These are phyloP conservation scores for Colletotrichum zoysiae DNA, from an alignment of 2,329 filamentous ascomycete species.

Conservation along the genomic window DNA sequence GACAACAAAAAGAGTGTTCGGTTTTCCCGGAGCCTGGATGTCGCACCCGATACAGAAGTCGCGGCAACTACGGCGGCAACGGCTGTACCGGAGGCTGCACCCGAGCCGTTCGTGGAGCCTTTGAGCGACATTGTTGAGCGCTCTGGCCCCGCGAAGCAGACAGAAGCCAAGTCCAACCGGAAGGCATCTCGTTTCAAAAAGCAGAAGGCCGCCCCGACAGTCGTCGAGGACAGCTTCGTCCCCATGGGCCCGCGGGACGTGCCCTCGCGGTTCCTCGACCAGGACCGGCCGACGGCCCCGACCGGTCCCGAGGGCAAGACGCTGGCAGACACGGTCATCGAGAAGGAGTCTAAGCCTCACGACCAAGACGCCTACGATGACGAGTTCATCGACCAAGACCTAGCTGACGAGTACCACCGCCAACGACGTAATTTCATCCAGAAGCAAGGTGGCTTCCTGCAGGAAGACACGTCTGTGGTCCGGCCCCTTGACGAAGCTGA, in stretches of 20 bases:
- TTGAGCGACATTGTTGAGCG: conserved; percentile 68
- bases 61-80: neutral
- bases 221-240: conserved; percentile 47
- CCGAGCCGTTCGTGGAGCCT: conserved; percentile 58
- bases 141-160: conserved; percentile 44
- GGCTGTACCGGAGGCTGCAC: conserved; percentile 31
- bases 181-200: conserved; percentile 68
- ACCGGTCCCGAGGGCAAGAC: conserved; percentile 66
- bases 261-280: conserved; percentile 55
- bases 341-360: conserved; percentile 59
- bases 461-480: conserved; percentile 75
- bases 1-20: conserved; percentile 77
- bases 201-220: conserved; percentile 35
- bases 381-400: conserved; percentile 78
- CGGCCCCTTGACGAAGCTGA: conserved; percentile 77
- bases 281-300: conserved; percentile 55
- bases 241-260: conserved; percentile 60
- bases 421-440: conserved; percentile 87
- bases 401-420: conserved; percentile 85
- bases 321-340: conserved; percentile 71
- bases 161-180: conserved; percentile 48
- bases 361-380: conserved; percentile 60
- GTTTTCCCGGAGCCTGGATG: conserved; percentile 82
- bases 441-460: conserved; percentile 83
- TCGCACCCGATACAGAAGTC: conserved; percentile 62